These are phyloP conservation scores for Diplodia scrobiculata DNA, from an alignment of 2,329 filamentous ascomycete genomes.

Conservation along the genomic window DNA sequence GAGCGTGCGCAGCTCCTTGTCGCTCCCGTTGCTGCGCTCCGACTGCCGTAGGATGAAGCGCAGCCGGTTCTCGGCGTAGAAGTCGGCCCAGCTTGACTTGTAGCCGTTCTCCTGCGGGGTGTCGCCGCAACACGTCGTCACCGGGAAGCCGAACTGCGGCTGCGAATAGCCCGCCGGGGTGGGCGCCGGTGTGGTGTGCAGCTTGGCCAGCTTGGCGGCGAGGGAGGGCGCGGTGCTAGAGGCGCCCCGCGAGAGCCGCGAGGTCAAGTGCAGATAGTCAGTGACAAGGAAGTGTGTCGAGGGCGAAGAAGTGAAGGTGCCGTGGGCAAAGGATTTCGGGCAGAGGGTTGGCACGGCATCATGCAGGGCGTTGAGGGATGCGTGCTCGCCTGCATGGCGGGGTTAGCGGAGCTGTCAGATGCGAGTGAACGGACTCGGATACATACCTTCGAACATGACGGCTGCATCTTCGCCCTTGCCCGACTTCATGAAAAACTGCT, in stretches of 20 bases:
- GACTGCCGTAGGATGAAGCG: constrained; percentile 63
- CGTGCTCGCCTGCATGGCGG: constrained; percentile 68
- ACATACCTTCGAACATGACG: constrained; percentile 69
- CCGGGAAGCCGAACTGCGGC: constrained; percentile 79
- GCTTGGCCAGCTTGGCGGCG: constrained; percentile 72
- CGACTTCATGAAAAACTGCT: constrained; percentile 72
- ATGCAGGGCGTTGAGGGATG: constrained; percentile 81
- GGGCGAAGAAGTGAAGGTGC: constrained; percentile 54
- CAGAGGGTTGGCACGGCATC: constrained; percentile 71
- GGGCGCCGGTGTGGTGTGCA: constrained; percentile 77
- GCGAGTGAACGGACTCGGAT: background rate
- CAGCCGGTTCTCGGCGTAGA: constrained; percentile 77
- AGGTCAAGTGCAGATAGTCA: constrained; percentile 69
- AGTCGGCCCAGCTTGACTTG: constrained; percentile 75
- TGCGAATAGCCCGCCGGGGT: constrained; percentile 59
- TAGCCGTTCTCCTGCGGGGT: constrained; percentile 80
- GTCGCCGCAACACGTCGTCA: constrained; percentile 81
- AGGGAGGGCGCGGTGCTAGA: constrained; percentile 58
- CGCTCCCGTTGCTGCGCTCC: constrained; percentile 62
- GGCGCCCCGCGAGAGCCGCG: constrained; percentile 43
- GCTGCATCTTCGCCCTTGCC: constrained; percentile 62
- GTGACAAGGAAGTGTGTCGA: constrained; percentile 65
- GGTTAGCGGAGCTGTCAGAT: constrained; percentile 13
- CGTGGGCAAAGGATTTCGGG: constrained; percentile 73
- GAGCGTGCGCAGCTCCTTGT: constrained; percentile 62